Percentiles rank a stretch among this genome's conserved stretches.
phyloP scores from a whole-genome alignment of 192 early-diverging fungal genomes.

The Thamnidium elegans region DNA sequence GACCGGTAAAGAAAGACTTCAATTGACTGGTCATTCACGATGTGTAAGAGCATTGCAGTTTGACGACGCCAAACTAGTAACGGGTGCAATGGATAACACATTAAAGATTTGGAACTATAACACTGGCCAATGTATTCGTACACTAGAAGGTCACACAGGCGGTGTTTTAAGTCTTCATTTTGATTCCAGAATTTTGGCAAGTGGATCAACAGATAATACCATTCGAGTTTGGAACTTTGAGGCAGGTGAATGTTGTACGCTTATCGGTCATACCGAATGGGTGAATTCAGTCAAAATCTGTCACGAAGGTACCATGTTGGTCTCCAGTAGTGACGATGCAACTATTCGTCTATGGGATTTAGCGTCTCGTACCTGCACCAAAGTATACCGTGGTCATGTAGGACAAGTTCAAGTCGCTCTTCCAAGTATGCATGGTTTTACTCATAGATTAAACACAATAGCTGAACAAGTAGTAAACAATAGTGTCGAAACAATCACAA shows the following conservation, averaged over 20 bases:
- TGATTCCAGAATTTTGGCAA: constrained; percentile 67
- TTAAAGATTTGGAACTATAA: constrained; percentile 89
- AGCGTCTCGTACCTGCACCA: constrained; percentile 54
- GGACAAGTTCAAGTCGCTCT: constrained; percentile 58
- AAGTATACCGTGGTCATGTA: constrained; percentile 63
- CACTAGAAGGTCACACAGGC: constrained; percentile 64
- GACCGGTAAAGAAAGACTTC: constrained; percentile 68
- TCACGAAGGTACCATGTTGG: constrained; percentile 53
- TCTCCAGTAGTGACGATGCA: constrained; percentile 87
- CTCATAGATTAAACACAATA: constrained; percentile 22
- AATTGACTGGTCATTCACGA: constrained; percentile 80
- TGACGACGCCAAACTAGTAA: constrained; percentile 88
- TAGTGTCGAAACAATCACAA: background rate
- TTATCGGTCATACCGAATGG: constrained; percentile 79
- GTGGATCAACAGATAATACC: constrained; percentile 76
- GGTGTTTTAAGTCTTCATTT: constrained; percentile 83
- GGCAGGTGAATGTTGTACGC: constrained; percentile 56
- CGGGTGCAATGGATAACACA: constrained; percentile 86
- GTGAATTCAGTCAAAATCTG: constrained; percentile 83
- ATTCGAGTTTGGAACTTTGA: constrained; percentile 84
- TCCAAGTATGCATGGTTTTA: constrained; percentile 13
- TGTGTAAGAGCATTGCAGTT: constrained; percentile 88
- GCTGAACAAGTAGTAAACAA: background rate
- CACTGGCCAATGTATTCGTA: constrained; percentile 79
- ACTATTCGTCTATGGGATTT: constrained; percentile 82